Evolutionary conservation across 148 eudicot genomes (phyloP).

Genomic region (Nyssa sinensis): DNA sequence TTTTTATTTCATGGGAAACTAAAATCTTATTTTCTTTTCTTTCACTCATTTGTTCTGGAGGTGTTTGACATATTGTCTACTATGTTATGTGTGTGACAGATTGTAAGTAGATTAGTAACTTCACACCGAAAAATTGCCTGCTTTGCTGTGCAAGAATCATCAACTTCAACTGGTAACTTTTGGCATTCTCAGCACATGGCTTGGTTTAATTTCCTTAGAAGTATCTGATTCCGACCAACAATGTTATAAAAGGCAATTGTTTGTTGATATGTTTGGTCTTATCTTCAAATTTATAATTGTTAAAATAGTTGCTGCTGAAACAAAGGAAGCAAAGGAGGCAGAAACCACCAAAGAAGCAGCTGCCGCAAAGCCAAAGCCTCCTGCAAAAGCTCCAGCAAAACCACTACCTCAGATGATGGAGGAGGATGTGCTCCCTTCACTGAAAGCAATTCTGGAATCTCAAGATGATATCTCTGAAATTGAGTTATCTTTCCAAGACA

Average conservation of each 20-base stretch:
- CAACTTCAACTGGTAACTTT: slow-evolving; percentile 60
- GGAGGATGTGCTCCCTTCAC: slow-evolving; percentile 77
- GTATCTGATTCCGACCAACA: too few species aligned
- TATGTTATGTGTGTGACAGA: slow-evolving; percentile 20
- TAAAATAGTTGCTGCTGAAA: slow-evolving; percentile 47
- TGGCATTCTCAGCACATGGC: too few species aligned
- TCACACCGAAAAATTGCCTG: slow-evolving; percentile 38
- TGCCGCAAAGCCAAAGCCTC: slow-evolving; percentile 64
- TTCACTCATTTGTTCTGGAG: background rate
- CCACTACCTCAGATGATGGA: slow-evolving; percentile 70
- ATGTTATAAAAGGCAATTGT: background rate
- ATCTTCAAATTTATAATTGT: background rate
- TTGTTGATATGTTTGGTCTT: background rate
- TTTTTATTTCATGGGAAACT: too few species aligned
- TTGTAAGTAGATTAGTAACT: slow-evolving; percentile 33
- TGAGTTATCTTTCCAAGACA: slow-evolving; percentile 53
- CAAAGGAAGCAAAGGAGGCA: slow-evolving; percentile 44
- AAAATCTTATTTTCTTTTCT: background rate
- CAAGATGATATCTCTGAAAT: slow-evolving; percentile 74
- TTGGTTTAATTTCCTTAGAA: too few species aligned
- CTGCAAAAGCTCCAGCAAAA: slow-evolving; percentile 57
- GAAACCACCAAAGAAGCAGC: slow-evolving; percentile 41
- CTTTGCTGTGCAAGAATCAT: slow-evolving; percentile 81
- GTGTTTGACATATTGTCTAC: background rate
- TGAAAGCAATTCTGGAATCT: slow-evolving; percentile 54